Conservation (phyloP, 106 monocot genomes). For the Dendrobium chrysotoxum region DNA sequence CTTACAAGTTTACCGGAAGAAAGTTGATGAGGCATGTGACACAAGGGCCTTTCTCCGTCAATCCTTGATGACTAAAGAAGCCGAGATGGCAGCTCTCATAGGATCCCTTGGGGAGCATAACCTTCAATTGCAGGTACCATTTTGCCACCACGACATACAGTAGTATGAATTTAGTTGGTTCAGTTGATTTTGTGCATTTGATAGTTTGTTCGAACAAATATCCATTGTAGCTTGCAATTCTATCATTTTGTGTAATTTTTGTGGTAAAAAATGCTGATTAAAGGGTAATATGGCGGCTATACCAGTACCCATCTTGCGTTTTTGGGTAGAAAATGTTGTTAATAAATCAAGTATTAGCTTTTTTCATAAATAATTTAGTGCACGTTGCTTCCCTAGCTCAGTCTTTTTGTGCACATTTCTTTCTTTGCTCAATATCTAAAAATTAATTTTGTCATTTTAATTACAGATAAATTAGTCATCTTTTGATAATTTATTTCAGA, state of each 20-base stretch:
- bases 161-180: background rate
- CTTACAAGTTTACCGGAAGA: conserved; percentile 54
- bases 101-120: conserved; percentile 52
- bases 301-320: background rate
- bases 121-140: conserved; percentile 33
- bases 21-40: conserved; percentile 39
- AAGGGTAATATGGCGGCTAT: background rate
- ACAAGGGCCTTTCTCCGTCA: conserved; percentile 45
- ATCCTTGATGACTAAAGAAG: conserved; percentile 45
- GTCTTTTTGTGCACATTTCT: background rate
- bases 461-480: background rate
- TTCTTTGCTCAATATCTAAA: background rate
- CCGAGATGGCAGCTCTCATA: conserved; percentile 52
- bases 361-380: background rate
- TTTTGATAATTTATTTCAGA: no score
- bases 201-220: background rate
- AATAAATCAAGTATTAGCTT: background rate
- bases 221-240: background rate
- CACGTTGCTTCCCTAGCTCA: background rate
- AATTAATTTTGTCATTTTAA: background rate
- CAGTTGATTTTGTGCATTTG: background rate
- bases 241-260: background rate
- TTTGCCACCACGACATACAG: background rate
- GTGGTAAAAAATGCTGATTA: background rate
- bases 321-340: background rate